Conservation (phyloP, 2,329 filamentous ascomycete species). For the Penicillium sp. region DNA sequence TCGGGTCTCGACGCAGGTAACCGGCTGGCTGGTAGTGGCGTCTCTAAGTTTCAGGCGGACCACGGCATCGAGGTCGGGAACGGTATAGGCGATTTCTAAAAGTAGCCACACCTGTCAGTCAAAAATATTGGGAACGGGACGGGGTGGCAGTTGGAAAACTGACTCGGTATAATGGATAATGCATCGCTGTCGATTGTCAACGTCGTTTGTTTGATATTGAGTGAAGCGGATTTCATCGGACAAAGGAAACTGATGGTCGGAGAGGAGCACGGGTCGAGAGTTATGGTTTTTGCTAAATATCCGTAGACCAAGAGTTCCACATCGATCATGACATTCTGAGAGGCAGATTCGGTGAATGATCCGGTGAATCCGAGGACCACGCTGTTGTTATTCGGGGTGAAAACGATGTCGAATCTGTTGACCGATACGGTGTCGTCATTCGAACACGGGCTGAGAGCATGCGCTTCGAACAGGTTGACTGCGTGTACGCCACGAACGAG, state of each 20-base stretch:
- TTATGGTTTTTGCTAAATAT: slow-evolving; percentile 65
- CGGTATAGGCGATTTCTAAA: slow-evolving; percentile 73
- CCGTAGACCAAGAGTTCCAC: slow-evolving; percentile 79
- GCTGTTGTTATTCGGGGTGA: slow-evolving; percentile 47
- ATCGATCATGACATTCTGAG: slow-evolving; percentile 76
- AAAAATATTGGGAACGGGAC: neutral
- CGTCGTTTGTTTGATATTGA: slow-evolving; percentile 36
- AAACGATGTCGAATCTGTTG: slow-evolving; percentile 33
- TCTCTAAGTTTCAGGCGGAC: slow-evolving; percentile 14
- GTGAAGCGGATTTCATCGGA: neutral
- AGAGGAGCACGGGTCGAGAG: slow-evolving; percentile 72
- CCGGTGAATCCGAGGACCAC: slow-evolving; percentile 63
- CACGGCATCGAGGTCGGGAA: slow-evolving; percentile 58
- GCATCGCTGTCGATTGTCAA: slow-evolving; percentile 36
- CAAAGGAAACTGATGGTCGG: neutral
- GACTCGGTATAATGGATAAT: slow-evolving; percentile 65
- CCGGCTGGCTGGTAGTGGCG: neutral
- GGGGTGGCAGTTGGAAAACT: slow-evolving; percentile 17
- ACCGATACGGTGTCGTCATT: slow-evolving; percentile 15
- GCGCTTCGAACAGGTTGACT: slow-evolving; percentile 16
- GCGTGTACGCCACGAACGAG: slow-evolving; percentile 12
- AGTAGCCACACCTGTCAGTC: slow-evolving; percentile 2
- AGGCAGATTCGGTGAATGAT: slow-evolving; percentile 77
- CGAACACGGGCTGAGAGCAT: slow-evolving; percentile 18
- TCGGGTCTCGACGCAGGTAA: slow-evolving; percentile 33